A percentile compares a stretch with the other conserved stretches of the same genome.
These are phyloP conservation scores for Chytridium lagenaria DNA, from an alignment of 371 early-diverging fungal species.

Conservation along the genomic window DNA sequence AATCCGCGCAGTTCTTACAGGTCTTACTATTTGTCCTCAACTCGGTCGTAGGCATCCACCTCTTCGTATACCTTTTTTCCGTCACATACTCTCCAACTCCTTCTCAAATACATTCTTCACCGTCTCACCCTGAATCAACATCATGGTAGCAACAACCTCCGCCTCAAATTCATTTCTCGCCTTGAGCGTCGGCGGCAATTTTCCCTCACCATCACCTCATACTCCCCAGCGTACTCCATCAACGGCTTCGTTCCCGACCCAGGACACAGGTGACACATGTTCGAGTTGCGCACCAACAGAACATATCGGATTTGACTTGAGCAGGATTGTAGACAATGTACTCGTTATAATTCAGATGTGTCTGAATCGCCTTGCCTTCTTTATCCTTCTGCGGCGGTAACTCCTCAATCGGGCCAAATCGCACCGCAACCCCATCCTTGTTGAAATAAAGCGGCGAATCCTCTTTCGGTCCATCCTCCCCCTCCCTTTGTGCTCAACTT, in stretches of 20 bases:
- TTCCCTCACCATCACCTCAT: background rate
- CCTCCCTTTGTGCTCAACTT: constrained; percentile 54
- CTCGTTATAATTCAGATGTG: constrained; percentile 58
- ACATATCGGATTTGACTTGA: constrained; percentile 58
- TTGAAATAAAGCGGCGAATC: constrained; percentile 40
- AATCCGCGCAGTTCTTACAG: constrained; percentile 49
- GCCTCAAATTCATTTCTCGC: constrained; percentile 15
- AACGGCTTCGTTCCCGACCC: constrained; percentile 31
- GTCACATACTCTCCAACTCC: constrained; percentile 8
- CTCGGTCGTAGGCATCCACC: constrained; percentile 50
- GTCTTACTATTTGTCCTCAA: constrained; percentile 42
- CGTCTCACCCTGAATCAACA: constrained; percentile 8
- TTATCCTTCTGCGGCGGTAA: constrained; percentile 24
- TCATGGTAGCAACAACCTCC: constrained; percentile 20
- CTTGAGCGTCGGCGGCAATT: background rate
- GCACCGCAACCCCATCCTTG: constrained; percentile 50
- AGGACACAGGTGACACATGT: constrained; percentile 56
- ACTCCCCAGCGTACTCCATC: constrained; percentile 32
- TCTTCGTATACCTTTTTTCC: constrained; percentile 37
- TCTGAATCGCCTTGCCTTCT: background rate
- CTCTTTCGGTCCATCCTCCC: constrained; percentile 52
- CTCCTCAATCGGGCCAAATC: constrained; percentile 52
- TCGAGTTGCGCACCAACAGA: constrained; percentile 53
- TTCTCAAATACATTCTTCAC: constrained; percentile 24
- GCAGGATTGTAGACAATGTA: constrained; percentile 63